Evolutionary conservation across 768 basidiomycete species (phyloP).

Genomic region (Asterophora lycoperdoides): DNA sequence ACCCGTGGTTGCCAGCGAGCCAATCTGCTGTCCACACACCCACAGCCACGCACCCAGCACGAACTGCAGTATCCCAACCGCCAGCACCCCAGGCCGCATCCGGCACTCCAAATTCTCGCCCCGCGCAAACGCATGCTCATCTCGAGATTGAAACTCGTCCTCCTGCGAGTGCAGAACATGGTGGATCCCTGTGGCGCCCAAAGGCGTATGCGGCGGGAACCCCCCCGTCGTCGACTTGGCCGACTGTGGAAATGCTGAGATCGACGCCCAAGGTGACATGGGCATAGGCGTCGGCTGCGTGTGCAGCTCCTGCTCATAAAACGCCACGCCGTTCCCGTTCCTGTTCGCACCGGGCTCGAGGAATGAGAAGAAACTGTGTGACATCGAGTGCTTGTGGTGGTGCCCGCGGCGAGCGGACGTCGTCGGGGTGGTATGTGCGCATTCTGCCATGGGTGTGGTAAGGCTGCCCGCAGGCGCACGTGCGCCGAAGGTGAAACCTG

Average conservation of each 20-base stretch:
- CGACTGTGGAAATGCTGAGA: slow-evolving; percentile 36
- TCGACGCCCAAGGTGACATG: slow-evolving; percentile 64
- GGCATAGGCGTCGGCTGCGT: slow-evolving; percentile 59
- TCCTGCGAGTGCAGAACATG: slow-evolving; percentile 6
- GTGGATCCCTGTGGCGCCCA: slow-evolving; percentile 5
- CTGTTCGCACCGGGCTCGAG: slow-evolving; percentile 62
- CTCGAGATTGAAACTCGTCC: not conserved
- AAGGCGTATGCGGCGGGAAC: slow-evolving; percentile 14
- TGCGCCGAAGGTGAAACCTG: slow-evolving; percentile 64
- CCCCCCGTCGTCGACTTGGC: slow-evolving; percentile 24
- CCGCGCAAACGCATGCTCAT: not conserved
- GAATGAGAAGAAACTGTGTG: slow-evolving; percentile 95
- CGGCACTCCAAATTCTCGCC: not conserved
- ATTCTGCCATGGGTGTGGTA: slow-evolving; percentile 20
- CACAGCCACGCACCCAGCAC: slow-evolving; percentile 72
- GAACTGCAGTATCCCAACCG: slow-evolving; percentile 44
- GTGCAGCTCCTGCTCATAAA: too few relatives aligned
- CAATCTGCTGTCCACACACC: slow-evolving; percentile 85
- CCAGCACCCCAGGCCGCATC: slow-evolving; percentile 15
- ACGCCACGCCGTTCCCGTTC: too few relatives aligned
- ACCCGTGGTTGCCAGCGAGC: slow-evolving; percentile 84
- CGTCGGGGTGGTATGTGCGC: not conserved
- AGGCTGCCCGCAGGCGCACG: slow-evolving; percentile 37
- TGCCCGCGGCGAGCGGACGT: slow-evolving; percentile 58
- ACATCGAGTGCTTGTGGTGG: slow-evolving; percentile 91